A percentile compares a stretch with the other conserved stretches of the same genome.
These are phyloP conservation scores for Euphorbia lathyris DNA, from an alignment of 345 rosid genomes.

Conservation along the genomic window DNA sequence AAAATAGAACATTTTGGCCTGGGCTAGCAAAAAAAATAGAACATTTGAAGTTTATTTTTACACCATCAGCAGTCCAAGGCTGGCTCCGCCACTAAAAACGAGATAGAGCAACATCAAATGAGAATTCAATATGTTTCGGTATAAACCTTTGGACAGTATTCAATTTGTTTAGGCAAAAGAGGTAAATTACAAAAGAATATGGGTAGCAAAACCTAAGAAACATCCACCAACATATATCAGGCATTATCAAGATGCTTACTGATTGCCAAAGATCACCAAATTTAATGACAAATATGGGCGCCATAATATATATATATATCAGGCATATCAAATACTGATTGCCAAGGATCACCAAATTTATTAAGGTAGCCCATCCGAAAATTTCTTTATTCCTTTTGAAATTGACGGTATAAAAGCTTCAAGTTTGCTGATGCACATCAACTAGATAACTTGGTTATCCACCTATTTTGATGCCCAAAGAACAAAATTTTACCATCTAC, in stretches of 20 bases:
- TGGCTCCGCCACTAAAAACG: too few relatives aligned
- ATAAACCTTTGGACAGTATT: neutral
- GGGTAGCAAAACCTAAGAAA: neutral
- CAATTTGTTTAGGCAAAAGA: neutral
- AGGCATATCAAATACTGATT: slow-evolving; percentile 10
- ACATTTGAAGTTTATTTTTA: too few relatives aligned
- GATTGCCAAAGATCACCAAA: slow-evolving; percentile 11
- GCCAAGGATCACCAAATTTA: slow-evolving; percentile 23
- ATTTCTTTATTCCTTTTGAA: slow-evolving; percentile 20
- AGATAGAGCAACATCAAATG: too few relatives aligned
- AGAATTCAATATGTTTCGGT: too few relatives aligned
- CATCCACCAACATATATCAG: slow-evolving; percentile 2
- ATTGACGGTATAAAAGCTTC: slow-evolving; percentile 5
- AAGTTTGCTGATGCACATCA: slow-evolving; percentile 17
- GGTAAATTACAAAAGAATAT: slow-evolving; percentile 16
- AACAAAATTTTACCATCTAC: neutral
- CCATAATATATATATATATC: slow-evolving; percentile 4
- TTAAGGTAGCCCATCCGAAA: slow-evolving; percentile 14
- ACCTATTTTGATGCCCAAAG: slow-evolving; percentile 8
- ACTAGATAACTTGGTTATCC: slow-evolving; percentile 12
- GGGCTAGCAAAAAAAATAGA: too few relatives aligned
- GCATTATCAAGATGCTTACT: slow-evolving; percentile 9
- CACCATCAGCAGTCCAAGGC: too few relatives aligned
- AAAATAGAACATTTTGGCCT: too few relatives aligned
- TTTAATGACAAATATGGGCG: slow-evolving; percentile 23